phyloP scores from a whole-genome alignment of 2,329 filamentous ascomycete genomes.

The Cladorrhinum sp. region DNA sequence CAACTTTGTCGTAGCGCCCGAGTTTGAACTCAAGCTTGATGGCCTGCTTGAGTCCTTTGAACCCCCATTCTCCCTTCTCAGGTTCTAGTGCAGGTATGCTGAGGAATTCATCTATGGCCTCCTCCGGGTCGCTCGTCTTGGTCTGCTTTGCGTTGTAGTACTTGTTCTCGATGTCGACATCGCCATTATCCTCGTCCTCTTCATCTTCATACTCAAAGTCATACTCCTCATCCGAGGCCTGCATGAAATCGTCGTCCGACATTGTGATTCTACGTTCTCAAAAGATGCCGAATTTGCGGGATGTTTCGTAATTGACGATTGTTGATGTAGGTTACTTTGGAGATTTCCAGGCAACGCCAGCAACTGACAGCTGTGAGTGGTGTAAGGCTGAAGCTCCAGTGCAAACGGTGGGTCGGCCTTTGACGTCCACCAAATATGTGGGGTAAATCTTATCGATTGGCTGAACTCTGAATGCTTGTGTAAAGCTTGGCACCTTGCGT shows the following conservation, averaged over 20 bases:
- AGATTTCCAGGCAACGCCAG: not conserved
- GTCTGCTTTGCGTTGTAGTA: slow-evolving; percentile 99
- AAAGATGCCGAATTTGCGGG: not conserved
- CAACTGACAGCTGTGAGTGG: not conserved
- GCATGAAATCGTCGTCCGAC: slow-evolving; percentile 93
- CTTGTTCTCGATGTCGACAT: slow-evolving; percentile 97
- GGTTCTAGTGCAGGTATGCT: slow-evolving; percentile 77
- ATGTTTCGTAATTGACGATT: not conserved
- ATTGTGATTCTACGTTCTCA: slow-evolving; percentile 40
- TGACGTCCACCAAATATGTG: not conserved
- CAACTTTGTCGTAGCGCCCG: slow-evolving; percentile 78
- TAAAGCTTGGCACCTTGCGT: no score
- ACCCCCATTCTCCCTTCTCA: slow-evolving; percentile 97
- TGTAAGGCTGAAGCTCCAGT: slow-evolving; percentile 19
- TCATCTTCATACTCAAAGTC: slow-evolving; percentile 96
- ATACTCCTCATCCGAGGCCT: slow-evolving; percentile 87
- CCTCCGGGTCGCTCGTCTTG: slow-evolving; percentile 80
- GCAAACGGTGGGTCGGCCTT: not conserved
- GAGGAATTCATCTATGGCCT: slow-evolving; percentile 90
- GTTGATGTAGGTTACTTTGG: not conserved
- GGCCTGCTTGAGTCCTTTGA: slow-evolving; percentile 96
- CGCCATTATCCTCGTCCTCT: slow-evolving; percentile 80
- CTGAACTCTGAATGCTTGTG: no score
- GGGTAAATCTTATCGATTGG: not conserved
- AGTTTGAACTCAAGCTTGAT: slow-evolving; percentile 96